Percentiles rank a stretch among this genome's conserved stretches.
Evolutionary conservation across 768 basidiomycete species (phyloP).

Genomic region (Rhodotorula taiwanensis): DNA sequence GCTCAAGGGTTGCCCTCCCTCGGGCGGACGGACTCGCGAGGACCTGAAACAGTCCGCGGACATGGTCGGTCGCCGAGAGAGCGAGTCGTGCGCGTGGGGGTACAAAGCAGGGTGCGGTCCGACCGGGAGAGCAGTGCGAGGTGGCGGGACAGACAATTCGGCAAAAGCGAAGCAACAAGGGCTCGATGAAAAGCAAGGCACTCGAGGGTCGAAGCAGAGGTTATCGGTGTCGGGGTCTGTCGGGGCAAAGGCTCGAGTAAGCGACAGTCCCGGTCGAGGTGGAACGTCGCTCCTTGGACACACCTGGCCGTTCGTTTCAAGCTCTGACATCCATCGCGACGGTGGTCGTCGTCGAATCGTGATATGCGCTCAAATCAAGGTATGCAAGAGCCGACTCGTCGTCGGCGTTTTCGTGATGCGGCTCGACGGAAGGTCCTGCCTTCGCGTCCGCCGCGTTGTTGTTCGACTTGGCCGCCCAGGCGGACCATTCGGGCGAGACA

Average conservation of each 20-base stretch:
- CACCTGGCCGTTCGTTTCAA: background rate
- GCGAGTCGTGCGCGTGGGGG: background rate
- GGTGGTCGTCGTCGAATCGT: constrained; percentile 1
- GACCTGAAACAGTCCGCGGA: background rate
- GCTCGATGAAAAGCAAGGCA: background rate
- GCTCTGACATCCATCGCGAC: background rate
- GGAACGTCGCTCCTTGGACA: background rate
- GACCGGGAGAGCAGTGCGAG: constrained; percentile 6
- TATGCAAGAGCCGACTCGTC: constrained; percentile 9
- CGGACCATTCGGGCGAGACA: constrained; percentile 14
- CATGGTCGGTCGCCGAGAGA: background rate
- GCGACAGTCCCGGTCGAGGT: background rate
- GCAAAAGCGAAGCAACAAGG: background rate
- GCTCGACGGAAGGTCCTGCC: background rate
- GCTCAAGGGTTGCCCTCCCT: too few relatives aligned
- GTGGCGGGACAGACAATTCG: background rate
- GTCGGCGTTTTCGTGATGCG: background rate
- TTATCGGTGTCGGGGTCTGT: constrained; percentile 22
- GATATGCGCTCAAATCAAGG: constrained; percentile 15
- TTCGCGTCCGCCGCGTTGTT: background rate
- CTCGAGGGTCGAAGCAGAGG: background rate
- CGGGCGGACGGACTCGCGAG: too few relatives aligned
- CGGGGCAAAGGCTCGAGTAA: background rate
- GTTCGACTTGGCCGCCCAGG: constrained; percentile 12
- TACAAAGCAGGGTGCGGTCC: background rate